Conservation (phyloP, 257 asterid species). For the Scutellaria galericulata region DNA sequence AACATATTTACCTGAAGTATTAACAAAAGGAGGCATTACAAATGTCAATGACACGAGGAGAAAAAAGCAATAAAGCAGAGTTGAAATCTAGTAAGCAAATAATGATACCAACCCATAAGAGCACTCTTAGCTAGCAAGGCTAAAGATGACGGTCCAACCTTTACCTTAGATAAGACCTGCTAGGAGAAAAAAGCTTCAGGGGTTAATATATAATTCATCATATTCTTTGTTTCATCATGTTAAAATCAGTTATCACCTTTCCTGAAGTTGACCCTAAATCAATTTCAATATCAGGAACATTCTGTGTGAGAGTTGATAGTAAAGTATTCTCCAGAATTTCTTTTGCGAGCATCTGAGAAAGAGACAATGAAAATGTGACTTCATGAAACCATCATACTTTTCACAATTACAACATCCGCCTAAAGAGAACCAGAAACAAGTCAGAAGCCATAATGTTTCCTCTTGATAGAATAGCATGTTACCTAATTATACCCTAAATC, state of each 20-base stretch:
- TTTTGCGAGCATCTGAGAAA: constrained; percentile 87
- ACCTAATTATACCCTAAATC: constrained; percentile 8
- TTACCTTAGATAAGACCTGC: constrained; percentile 87
- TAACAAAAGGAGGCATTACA: constrained; percentile 24
- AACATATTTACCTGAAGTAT: constrained; percentile 71
- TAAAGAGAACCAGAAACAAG: constrained; percentile 3
- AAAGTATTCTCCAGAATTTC: constrained; percentile 80
- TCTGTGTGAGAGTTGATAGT: constrained; percentile 69
- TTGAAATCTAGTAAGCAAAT: constrained; percentile 11
- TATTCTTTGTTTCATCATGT: constrained; percentile 24
- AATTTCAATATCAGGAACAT: constrained; percentile 62
- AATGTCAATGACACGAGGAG: constrained; percentile 12
- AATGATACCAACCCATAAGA: constrained; percentile 76
- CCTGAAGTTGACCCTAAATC: constrained; percentile 63
- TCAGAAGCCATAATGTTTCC: constrained; percentile 4
- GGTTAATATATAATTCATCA: background rate
- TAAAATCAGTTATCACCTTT: constrained; percentile 56
- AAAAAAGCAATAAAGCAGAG: background rate
- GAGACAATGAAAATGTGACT: constrained; percentile 28
- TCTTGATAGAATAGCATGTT: constrained; percentile 10
- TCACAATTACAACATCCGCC: constrained; percentile 17
- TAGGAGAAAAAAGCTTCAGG: constrained; percentile 29
- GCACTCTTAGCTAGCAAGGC: constrained; percentile 86
- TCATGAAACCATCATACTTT: constrained; percentile 13
- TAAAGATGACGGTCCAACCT: constrained; percentile 87